These are phyloP conservation scores for Gnaphalium uliginosum DNA, from an alignment of 129 eudicot genomes.

Conservation along the genomic window DNA sequence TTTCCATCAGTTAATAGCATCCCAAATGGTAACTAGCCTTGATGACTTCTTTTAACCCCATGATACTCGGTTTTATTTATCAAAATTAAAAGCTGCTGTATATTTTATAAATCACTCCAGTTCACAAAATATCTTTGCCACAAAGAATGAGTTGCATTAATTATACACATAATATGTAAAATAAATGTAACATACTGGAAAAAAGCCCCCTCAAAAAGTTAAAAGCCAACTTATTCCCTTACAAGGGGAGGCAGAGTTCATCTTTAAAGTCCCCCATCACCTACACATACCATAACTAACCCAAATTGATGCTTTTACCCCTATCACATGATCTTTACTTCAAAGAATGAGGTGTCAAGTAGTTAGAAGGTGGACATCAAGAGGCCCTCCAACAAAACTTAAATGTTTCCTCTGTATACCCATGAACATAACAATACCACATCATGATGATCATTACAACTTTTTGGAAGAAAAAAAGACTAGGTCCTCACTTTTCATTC, in stretches of 20 bases:
- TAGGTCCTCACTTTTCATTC: slow-evolving; percentile 13
- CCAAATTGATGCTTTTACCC: slow-evolving; percentile 31
- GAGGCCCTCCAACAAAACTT: slow-evolving; percentile 39
- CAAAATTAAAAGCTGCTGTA: no score
- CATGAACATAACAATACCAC: slow-evolving; percentile 50
- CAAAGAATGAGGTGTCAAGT: slow-evolving; percentile 24
- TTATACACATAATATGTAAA: no score
- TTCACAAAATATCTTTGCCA: no score
- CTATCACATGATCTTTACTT: slow-evolving; percentile 35
- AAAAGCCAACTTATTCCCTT: slow-evolving; percentile 15
- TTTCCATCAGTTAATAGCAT: not conserved
- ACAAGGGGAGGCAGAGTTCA: not conserved
- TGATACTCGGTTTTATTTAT: no score
- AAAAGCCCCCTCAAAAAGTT: not conserved
- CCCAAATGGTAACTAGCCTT: no score
- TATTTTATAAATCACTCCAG: no score
- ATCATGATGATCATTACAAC: slow-evolving; percentile 31
- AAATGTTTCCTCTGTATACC: slow-evolving; percentile 51
- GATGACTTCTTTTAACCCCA: no score
- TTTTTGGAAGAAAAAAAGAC: slow-evolving; percentile 13
- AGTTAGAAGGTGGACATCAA: slow-evolving; percentile 45
- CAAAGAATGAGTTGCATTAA: no score
- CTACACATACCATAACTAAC: slow-evolving; percentile 2
- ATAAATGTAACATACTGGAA: not conserved
- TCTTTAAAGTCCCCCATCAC: slow-evolving; percentile 31